phyloP scores from a whole-genome alignment of 345 rosid genomes.

The Gossypium longicalyx region DNA sequence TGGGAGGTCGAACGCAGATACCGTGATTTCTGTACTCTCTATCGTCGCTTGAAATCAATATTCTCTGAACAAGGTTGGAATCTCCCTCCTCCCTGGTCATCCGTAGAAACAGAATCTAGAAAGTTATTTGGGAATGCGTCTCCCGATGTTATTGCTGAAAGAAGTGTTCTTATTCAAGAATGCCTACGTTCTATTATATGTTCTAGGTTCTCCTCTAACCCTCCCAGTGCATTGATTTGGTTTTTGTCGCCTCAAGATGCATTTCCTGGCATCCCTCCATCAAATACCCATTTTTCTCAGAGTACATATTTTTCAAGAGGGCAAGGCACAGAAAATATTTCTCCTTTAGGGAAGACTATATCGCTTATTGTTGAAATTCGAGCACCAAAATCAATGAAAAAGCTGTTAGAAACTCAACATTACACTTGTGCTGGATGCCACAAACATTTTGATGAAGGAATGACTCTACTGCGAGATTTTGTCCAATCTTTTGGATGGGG shows the following conservation, averaged over 20 bases:
- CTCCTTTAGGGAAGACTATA: conserved; percentile 78
- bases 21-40: conserved; percentile 82
- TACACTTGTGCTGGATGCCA: conserved; percentile 92
- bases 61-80: conserved; percentile 73
- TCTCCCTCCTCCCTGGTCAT: conserved; percentile 84
- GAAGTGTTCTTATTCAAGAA: conserved; percentile 84
- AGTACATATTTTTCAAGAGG: conserved; percentile 20
- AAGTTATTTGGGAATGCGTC: conserved; percentile 82
- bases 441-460: conserved; percentile 73
- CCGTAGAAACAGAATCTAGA: conserved; percentile 74
- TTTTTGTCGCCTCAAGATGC: conserved; percentile 76
- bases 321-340: conserved; percentile 34
- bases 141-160: conserved; percentile 74
- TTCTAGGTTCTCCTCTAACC: conserved; percentile 48
- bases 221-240: conserved; percentile 62
- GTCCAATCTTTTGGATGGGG: conserved; percentile 67
- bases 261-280: conserved; percentile 40
- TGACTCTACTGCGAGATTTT: conserved; percentile 64
- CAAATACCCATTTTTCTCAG: neutral
- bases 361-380: conserved; percentile 62
- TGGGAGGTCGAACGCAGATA: conserved; percentile 97
- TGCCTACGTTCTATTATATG: conserved; percentile 65
- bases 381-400: conserved; percentile 63
- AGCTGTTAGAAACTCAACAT: conserved; percentile 80
- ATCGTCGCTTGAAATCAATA: conserved; percentile 70